Evolutionary conservation across 2,329 filamentous ascomycete species (phyloP).

Genomic region (Aureobasidium melanogenum): DNA sequence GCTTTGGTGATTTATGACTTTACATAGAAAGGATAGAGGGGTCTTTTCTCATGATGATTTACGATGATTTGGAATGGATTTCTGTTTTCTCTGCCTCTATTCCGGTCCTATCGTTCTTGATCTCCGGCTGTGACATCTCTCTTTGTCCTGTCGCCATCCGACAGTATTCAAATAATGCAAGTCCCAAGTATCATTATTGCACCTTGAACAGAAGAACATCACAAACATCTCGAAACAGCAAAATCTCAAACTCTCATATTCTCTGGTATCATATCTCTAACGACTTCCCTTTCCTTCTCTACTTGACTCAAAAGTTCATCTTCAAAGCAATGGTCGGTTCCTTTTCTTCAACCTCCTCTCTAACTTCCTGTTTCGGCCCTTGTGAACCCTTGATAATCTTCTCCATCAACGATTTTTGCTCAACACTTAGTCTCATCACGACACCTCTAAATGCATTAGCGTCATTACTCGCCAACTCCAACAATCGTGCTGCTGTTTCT

Average conservation of each 20-base stretch:
- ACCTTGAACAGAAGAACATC: not conserved
- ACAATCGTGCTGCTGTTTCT: constrained; percentile 66
- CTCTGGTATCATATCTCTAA: not conserved
- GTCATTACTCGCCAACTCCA: constrained; percentile 73
- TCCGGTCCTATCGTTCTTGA: no score
- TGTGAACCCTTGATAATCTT: constrained; percentile 45
- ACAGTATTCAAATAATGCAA: no score
- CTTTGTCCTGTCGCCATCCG: no score
- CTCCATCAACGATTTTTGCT: constrained; percentile 67
- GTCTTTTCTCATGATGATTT: constrained; percentile 13
- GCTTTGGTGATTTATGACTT: constrained; percentile 83
- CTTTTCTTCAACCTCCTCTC: constrained; percentile 39
- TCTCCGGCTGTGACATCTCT: not conserved
- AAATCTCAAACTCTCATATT: not conserved
- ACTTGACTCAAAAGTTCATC: constrained; percentile 61
- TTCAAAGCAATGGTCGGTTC: constrained; percentile 83
- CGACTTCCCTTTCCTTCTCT: no score
- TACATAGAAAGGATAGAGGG: constrained; percentile 37
- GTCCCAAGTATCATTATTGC: no score
- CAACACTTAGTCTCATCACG: constrained; percentile 60
- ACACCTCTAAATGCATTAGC: constrained; percentile 64
- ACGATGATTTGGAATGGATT: not conserved
- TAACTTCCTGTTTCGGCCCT: constrained; percentile 32
- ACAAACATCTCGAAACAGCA: not conserved
- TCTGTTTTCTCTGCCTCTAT: not conserved